Evolutionary conservation across 2,329 filamentous ascomycete genomes (phyloP), one percentile per base, ranked within the genome.

Genomic region (Pseudofabraea citricarpa): DNA sequence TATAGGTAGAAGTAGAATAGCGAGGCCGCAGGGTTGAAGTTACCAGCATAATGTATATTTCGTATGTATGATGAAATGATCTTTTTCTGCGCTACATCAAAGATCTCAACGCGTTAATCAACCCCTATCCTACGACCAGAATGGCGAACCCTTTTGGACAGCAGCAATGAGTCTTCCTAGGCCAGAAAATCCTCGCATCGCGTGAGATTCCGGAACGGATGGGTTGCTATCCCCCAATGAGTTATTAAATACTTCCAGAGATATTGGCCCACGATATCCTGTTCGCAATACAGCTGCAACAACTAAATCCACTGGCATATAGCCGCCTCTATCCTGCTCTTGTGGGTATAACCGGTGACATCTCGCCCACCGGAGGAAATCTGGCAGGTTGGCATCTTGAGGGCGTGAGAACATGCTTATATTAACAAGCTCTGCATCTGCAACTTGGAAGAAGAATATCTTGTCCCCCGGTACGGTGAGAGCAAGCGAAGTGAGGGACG

Each of bases 391-490:
- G 4, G 23, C 6, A 40, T 40, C 26, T 18, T 18, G 13, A 18
- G 24, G 38, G 5, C 13, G 22, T n/a, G 7, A 19, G n/a, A 61
- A 56, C 0, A 20, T 49, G 10, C 40, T 33, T 2, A 57, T 56
- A 41, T 59, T 49, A 24, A 63, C 39, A 4, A 56, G 40, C 31
- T 62, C 56, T 2, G 60, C 61, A 49, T 63, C 61, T 2, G 54
- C 59, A 7, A 56, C 51, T 36, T 63, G 61, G 40, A 57, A 61
- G 42, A 63, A 63, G 40, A 63, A 63, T 23, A 63, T 62, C 4
- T 51, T 50, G 19, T 63, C 59, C 1, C 56, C 59, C 0, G 61
- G 60, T 3, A 63, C 56, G 0, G 56, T 54, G 4, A 43, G 31
- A 0, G 47, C 59, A 16, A 63, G 41, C 0, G 53, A 46, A 15